Percentiles rank a stretch among this genome's conserved stretches.
Evolutionary conservation across 2,329 filamentous ascomycete genomes (phyloP).

Genomic region (Ophidiomyces ophidiicola): DNA sequence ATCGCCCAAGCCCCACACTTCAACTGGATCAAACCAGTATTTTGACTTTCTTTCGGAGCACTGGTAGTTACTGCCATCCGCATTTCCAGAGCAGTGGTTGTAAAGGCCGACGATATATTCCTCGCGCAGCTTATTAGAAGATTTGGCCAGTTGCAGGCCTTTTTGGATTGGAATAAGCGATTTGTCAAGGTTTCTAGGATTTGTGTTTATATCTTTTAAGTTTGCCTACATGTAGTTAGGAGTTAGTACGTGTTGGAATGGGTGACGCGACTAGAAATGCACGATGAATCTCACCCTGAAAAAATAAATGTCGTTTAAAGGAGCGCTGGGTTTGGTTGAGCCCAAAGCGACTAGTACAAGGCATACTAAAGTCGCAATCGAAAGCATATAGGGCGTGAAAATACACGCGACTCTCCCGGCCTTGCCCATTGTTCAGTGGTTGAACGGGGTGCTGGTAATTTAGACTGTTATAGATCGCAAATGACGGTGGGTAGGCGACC

Average conservation of each 20-base stretch:
- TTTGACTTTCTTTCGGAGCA: conserved; percentile 62
- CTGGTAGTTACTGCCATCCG: conserved; percentile 42
- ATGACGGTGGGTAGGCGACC: no score
- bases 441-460: no score
- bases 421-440: conserved; percentile 47
- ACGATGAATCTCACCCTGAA: conserved; percentile 31
- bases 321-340: conserved; percentile 39
- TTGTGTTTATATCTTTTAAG: conserved; percentile 47
- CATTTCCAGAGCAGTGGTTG: conserved; percentile 65
- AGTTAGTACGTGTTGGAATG: not conserved
- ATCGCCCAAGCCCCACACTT: conserved; percentile 50
- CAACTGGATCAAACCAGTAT: conserved; percentile 64
- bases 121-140: conserved; percentile 50
- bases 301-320: conserved; percentile 45
- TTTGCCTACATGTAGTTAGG: conserved; percentile 39
- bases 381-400: conserved; percentile 71
- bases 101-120: conserved; percentile 73
- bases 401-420: conserved; percentile 75
- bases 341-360: conserved; percentile 47
- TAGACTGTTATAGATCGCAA: no score
- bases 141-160: conserved; percentile 25
- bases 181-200: conserved; percentile 29
- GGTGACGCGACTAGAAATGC: not conserved
- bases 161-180: conserved; percentile 25
- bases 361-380: conserved; percentile 62